A percentile compares a stretch with the other conserved stretches of the same genome.
phyloP scores from a whole-genome alignment of 176 grass and related monocot genomes.

The Elaeis guineensis region DNA sequence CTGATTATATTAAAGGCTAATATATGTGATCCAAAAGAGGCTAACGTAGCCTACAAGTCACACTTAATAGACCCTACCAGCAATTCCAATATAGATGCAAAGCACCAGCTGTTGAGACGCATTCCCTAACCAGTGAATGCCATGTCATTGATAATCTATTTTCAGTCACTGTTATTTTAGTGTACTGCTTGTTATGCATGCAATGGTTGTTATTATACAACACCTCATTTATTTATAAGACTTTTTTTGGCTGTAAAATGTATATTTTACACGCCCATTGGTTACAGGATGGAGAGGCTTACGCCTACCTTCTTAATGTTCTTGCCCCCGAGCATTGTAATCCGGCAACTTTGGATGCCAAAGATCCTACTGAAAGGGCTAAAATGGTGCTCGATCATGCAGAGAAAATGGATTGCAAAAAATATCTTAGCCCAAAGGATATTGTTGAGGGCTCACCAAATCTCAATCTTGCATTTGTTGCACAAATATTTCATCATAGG shows the following conservation, averaged over 20 bases:
- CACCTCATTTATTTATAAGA: too few species aligned
- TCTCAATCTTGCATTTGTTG: conserved; percentile 99
- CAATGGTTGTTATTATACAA: not conserved
- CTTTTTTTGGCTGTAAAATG: too few species aligned
- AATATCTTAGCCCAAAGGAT: conserved; percentile 90
- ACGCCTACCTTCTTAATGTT: conserved; percentile 95
- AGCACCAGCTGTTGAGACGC: too few species aligned
- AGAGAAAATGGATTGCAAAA: conserved; percentile 91
- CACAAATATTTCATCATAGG: conserved; percentile 97
- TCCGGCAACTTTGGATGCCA: conserved; percentile 48
- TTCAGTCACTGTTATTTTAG: too few species aligned
- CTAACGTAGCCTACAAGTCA: too few species aligned
- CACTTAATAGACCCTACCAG: not conserved
- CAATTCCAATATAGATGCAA: conserved; percentile 36
- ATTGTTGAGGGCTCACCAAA: conserved; percentile 95
- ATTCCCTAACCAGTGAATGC: too few species aligned
- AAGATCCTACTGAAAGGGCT: conserved; percentile 80
- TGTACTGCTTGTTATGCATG: not conserved
- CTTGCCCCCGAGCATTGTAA: conserved; percentile 85
- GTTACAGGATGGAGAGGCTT: conserved; percentile 86
- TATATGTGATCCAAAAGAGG: too few species aligned
- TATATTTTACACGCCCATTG: not conserved
- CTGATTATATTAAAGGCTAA: too few species aligned
- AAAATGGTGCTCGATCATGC: conserved; percentile 94
- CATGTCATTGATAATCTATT: too few species aligned